Base-by-base conservation (phyloP, 1,284 basidiomycete genomes). In the Ceraceosorus guamensis region DNA sequence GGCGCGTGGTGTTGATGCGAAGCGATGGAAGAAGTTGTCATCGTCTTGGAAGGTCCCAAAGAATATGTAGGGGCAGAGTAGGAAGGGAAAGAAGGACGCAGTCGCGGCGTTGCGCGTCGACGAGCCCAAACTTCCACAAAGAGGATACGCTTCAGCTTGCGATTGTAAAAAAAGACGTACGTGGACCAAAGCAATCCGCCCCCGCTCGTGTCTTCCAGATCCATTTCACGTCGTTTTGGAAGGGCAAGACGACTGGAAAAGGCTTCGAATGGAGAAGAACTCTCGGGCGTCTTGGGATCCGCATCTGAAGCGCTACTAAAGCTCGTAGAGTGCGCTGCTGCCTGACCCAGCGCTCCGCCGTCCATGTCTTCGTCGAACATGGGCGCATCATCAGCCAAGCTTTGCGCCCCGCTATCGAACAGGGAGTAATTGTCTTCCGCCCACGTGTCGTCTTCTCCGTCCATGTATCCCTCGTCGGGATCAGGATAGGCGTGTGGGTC, bases 101-200 rank as follows among this genome's bases (percentile, higher is more conserved):
- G 31, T 11, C 10, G 53, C 53, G 16, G 31, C 39, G 30, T 18
- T 33, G 34, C 8, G 35, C 7, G 33, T 10, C 43, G 49, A 16
- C 53, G 55, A 45, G 33, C 48, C 89, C 91, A 96, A 6, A 91
- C 85, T 0, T 89, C 89, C 59, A 96, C 84, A 77, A 95, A 97
- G 50, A 98, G 78, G 68, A 98, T 85, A 18, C 93, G 85, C 80
- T 95, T 97, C 64, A 79, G 78, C 70, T 90, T 93, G 74, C 87
- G 83, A 80, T 92, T 95, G 75, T 92, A 82, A 81, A 98, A 95
- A 80, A 98, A 96, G 84, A 91, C 95, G 76, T 96, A 91, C 13
- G 89, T 91, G 37, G 89, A 91, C 93, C 92, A 97, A 5, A 97
- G 81, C 57, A 97, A 80, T 4, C 90, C 87, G 48, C 90, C 90